phyloP scores from a whole-genome alignment of 306 rosid species.

The Inga leiocalycina region DNA sequence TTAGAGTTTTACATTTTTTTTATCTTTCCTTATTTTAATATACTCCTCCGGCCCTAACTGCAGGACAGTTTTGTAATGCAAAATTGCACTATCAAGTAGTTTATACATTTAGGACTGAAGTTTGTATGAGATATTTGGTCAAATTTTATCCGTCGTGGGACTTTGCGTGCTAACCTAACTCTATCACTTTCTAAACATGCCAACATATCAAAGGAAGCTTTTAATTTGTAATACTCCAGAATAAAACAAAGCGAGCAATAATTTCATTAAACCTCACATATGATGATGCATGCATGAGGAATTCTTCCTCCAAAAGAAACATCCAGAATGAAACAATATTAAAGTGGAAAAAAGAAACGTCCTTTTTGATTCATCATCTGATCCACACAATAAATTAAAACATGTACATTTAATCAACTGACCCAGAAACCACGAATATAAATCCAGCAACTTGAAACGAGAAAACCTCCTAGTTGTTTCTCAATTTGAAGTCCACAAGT shows the following conservation, averaged over 20 bases:
- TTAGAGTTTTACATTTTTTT: too few species aligned
- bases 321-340: not conserved
- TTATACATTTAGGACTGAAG: too few species aligned
- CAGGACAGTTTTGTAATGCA: too few species aligned
- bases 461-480: not conserved
- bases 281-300: not conserved
- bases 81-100: too few species aligned
- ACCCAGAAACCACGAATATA: not conserved
- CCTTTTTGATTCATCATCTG: not conserved
- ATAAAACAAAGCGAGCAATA: not conserved
- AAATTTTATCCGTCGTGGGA: too few species aligned
- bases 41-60: too few species aligned
- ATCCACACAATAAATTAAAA: not conserved
- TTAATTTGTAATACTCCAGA: not conserved
- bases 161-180: too few species aligned
- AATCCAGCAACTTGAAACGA: not conserved
- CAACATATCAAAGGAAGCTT: not conserved
- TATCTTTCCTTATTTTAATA: too few species aligned
- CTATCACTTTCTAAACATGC: too few species aligned
- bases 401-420: not conserved
- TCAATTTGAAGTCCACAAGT: not conserved
- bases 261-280: not conserved
- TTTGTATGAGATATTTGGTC: too few species aligned
- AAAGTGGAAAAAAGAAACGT: not conserved
- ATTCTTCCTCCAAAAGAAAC: not conserved